These are phyloP conservation scores for Isoetes taiwanensis DNA, from an alignment of 75 land plant species.

Conservation along the genomic window DNA sequence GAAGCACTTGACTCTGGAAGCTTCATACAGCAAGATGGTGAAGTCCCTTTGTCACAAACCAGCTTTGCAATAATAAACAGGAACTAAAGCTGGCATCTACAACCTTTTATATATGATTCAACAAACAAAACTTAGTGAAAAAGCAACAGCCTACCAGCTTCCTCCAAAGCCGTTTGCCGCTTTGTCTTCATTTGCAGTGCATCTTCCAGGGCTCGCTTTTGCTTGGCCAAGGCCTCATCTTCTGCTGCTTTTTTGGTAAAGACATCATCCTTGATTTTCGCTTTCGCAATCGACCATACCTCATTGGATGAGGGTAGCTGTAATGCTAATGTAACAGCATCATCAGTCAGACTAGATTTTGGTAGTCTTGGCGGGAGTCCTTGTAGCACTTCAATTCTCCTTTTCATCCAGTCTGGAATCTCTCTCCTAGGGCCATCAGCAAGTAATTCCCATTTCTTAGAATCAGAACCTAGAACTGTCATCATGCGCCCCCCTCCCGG, in stretches of 20 bases:
- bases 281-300: conserved; percentile 56
- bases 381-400: conserved; percentile 33
- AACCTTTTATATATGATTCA: too few relatives aligned
- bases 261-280: conserved; percentile 42
- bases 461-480: conserved; percentile 37
- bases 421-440: conserved; percentile 60
- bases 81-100: too few relatives aligned
- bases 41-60: too few relatives aligned
- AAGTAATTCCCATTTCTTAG: conserved; percentile 43
- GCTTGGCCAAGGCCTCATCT: conserved; percentile 42
- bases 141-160: too few relatives aligned
- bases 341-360: conserved; percentile 11
- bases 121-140: too few relatives aligned
- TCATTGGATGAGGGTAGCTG: conserved; percentile 41
- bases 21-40: too few relatives aligned
- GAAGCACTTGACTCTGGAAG: too few relatives aligned
- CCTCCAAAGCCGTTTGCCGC: conserved; percentile 24
- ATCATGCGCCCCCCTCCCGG: conserved; percentile 45
- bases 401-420: conserved; percentile 57
- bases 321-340: conserved; percentile 14
- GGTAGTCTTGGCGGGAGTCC: conserved; percentile 40
- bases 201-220: conserved; percentile 42
- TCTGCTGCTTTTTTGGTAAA: conserved; percentile 33
- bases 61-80: too few relatives aligned
- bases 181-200: conserved; percentile 38